These are phyloP conservation scores for Oryza australiensis DNA, from an alignment of 176 grass and related monocot genomes.

Conservation along the genomic window DNA sequence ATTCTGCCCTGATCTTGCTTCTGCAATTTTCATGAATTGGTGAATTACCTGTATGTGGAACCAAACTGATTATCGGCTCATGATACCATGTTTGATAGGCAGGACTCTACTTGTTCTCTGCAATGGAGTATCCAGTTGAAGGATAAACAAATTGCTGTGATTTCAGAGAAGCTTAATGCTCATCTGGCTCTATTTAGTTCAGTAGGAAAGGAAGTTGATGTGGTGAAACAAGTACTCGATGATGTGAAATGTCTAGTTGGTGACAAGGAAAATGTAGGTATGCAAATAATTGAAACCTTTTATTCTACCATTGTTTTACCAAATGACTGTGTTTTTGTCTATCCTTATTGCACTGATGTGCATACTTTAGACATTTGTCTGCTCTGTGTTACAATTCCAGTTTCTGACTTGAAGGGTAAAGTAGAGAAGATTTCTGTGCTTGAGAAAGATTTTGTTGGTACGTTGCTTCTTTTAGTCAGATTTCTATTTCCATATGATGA, in stretches of 20 bases:
- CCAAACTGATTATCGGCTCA: conserved; percentile 36
- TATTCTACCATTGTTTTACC: not conserved
- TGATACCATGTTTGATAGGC: conserved; percentile 43
- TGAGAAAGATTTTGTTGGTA: conserved; percentile 88
- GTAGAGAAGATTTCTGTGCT: conserved; percentile 63
- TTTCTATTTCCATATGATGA: conserved; percentile 13
- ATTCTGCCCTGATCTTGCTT: not conserved
- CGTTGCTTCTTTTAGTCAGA: conserved; percentile 12
- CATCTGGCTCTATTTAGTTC: conserved; percentile 73
- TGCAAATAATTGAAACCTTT: conserved; percentile 4
- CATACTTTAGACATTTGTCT: not conserved
- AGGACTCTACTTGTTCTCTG: conserved; percentile 84
- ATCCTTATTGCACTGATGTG: conserved; percentile 3
- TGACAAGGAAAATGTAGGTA: conserved; percentile 81
- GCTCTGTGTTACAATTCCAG: conserved; percentile 44
- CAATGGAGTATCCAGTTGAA: conserved; percentile 69
- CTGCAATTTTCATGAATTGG: not conserved
- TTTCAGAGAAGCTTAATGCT: conserved; percentile 74
- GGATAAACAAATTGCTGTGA: conserved; percentile 67
- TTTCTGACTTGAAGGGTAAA: conserved; percentile 70
- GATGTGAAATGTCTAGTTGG: conserved; percentile 56
- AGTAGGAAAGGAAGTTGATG: conserved; percentile 66
- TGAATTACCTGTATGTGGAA: conserved; percentile 13
- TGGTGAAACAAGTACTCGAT: conserved; percentile 53
- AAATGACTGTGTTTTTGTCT: conserved; percentile 21